Percentiles rank a stretch among this genome's conserved stretches.
Conservation (phyloP, 345 rosid genomes). For the Citrus glauca region DNA sequence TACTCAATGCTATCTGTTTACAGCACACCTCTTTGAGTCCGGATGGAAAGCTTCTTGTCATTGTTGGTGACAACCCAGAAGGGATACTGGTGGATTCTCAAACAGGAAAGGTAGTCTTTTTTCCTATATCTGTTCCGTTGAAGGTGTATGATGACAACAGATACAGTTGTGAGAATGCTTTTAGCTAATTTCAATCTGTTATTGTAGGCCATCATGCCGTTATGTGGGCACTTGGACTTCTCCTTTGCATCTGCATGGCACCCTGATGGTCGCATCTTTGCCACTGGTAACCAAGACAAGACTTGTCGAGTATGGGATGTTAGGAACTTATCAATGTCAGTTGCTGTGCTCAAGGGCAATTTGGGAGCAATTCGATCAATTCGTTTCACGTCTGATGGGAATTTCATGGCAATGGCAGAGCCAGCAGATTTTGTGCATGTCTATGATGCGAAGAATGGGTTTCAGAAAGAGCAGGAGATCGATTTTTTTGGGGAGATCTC, state of each 20-base stretch:
- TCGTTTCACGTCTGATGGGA: slow-evolving; percentile 54
- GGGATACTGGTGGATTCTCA: slow-evolving; percentile 46
- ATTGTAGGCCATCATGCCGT: slow-evolving; percentile 36
- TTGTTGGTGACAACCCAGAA: slow-evolving; percentile 52
- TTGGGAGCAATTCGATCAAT: slow-evolving; percentile 59
- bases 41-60: slow-evolving; percentile 43
- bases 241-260: slow-evolving; percentile 72
- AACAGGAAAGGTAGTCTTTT: slow-evolving; percentile 40
- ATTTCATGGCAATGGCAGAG: slow-evolving; percentile 55
- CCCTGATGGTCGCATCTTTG: slow-evolving; percentile 50
- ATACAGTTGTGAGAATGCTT: not conserved
- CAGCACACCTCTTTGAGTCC: slow-evolving; percentile 56
- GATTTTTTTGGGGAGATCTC: slow-evolving; percentile 70
- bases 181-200: slow-evolving; percentile 13
- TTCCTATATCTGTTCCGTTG: not conserved
- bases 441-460: slow-evolving; percentile 48
- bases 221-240: slow-evolving; percentile 53
- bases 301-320: slow-evolving; percentile 61
- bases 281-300: slow-evolving; percentile 68
- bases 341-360: slow-evolving; percentile 56
- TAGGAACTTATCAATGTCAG: slow-evolving; percentile 45
- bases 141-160: not conserved
- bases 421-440: slow-evolving; percentile 68
- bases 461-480: slow-evolving; percentile 57
- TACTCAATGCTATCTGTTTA: not conserved